Percentiles rank a stretch among this genome's conserved stretches.
phyloP scores from a whole-genome alignment of 345 rosid species.

The Gossypioides kirkii region DNA sequence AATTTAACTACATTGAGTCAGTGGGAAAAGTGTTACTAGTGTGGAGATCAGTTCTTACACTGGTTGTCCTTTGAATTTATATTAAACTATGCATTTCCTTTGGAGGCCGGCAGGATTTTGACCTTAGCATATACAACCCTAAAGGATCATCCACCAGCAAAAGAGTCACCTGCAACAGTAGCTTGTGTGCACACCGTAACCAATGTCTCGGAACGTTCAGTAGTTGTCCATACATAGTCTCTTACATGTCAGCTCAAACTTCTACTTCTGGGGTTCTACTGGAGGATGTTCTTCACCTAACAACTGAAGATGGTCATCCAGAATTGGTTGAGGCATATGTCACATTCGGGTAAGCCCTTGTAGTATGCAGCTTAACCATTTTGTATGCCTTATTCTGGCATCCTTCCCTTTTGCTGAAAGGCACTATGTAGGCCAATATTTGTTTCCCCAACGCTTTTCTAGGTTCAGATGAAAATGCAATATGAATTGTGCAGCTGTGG shows the following conservation, averaged over 20 bases:
- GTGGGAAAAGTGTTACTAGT: background rate
- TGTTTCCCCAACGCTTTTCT: conserved; percentile 7
- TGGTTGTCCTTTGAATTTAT: conserved; percentile 8
- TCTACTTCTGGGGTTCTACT: conserved; percentile 72
- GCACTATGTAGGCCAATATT: background rate
- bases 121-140: conserved; percentile 66
- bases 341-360: conserved; percentile 60
- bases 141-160: conserved; percentile 61
- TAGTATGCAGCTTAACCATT: background rate
- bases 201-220: conserved; percentile 65
- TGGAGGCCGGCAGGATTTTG: conserved; percentile 52
- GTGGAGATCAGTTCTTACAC: background rate
- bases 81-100: background rate
- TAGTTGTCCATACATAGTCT: conserved; percentile 69
- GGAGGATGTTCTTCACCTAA: conserved; percentile 76
- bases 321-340: conserved; percentile 56
- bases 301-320: conserved; percentile 37
- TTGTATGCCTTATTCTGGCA: background rate
- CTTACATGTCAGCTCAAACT: conserved; percentile 81
- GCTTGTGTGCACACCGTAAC: conserved; percentile 54
- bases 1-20: background rate
- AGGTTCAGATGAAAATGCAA: conserved; percentile 23
- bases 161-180: conserved; percentile 69
- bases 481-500: conserved; percentile 78
- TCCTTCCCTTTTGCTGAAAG: background rate